Percentiles rank a stretch among this genome's conserved stretches.
These are phyloP conservation scores for Schoenoplectus triqueter DNA, from an alignment of 202 grass and related monocot genomes.

Conservation along the genomic window DNA sequence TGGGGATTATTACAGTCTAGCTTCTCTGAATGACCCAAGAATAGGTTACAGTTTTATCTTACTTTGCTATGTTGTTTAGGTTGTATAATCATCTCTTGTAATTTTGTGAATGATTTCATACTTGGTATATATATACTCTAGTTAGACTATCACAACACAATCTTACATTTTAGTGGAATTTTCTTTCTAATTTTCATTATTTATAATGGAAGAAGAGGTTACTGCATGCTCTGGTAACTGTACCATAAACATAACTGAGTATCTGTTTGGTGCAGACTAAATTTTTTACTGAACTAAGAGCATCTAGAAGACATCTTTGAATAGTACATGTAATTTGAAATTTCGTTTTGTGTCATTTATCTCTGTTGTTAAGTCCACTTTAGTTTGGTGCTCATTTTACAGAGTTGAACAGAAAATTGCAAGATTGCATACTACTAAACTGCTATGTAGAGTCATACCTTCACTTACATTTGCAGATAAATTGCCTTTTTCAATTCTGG, in stretches of 20 bases:
- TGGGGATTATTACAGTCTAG: constrained; percentile 55
- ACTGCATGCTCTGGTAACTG: neutral
- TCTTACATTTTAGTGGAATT: neutral
- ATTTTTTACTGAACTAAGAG: neutral
- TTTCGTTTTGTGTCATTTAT: neutral
- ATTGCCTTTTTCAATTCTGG: constrained; percentile 45
- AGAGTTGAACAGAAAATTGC: neutral
- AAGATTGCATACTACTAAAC: neutral
- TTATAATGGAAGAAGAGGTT: neutral
- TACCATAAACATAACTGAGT: neutral
- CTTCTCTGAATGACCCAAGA: constrained; percentile 43
- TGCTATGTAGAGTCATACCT: neutral
- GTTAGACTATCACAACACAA: neutral
- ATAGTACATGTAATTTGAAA: neutral
- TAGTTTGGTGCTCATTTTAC: neutral
- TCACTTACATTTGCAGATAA: constrained; percentile 29
- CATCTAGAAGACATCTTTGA: neutral
- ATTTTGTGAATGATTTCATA: neutral
- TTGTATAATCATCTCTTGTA: neutral
- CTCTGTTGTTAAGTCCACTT: neutral
- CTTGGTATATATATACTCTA: neutral
- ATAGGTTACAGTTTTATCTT: constrained; percentile 42
- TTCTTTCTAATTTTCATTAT: neutral
- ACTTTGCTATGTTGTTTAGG: neutral
- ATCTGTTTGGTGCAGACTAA: neutral